Base-by-base conservation (phyloP, 768 basidiomycete species). In the Lyophyllum semitale region DNA sequence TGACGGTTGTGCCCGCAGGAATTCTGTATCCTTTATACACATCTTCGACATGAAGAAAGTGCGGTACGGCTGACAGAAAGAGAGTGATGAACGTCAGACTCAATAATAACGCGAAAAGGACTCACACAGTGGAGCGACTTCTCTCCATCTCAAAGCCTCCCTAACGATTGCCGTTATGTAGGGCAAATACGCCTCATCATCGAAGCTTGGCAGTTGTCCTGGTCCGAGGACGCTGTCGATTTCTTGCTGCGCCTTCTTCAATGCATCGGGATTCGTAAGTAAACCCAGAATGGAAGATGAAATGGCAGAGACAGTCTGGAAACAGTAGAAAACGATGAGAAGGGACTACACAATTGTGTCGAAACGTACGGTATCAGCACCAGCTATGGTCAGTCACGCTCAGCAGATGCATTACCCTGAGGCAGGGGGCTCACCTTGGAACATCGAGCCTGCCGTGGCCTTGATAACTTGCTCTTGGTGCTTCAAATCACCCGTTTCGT, bases 11-110 rank as follows among this genome's bases (percentile, higher is more conserved):
- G 33, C 41, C 41, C 6, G 53, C 45, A 11, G 50, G 22, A 48
- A 57, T 45, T 13, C 13, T 41, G 43, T 61, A 61, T 6, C 60
- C 62, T 17, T 59, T 57, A 35, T 64, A 62, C 20, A 58, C 61
- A 38, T 62, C 63, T 30, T 64, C 63, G 11, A 12, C 33, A 35
- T 12, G 12, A 35, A 15, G 17, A 4, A 35, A 35, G 13, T 35
- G 33, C 33, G 33, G 33, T 15, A 35, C 33, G 12, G 33, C 33
- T 35, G 13, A 35, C 4, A 15, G 12, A 12, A 0, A 23, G 38
- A 42, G n/a, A n/a, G n/a, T n/a, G n/a, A n/a, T n/a, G n/a, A n/a
- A n/a, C n/a, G n/a, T n/a, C n/a, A n/a, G n/a, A n/a, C n/a, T 61
- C 57, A 18, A 58, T 35, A 58, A 20, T 56, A 51, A 23, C 59